Evolutionary conservation across 768 basidiomycete genomes (phyloP).

Genomic region (Collybiopsis confluens): DNA sequence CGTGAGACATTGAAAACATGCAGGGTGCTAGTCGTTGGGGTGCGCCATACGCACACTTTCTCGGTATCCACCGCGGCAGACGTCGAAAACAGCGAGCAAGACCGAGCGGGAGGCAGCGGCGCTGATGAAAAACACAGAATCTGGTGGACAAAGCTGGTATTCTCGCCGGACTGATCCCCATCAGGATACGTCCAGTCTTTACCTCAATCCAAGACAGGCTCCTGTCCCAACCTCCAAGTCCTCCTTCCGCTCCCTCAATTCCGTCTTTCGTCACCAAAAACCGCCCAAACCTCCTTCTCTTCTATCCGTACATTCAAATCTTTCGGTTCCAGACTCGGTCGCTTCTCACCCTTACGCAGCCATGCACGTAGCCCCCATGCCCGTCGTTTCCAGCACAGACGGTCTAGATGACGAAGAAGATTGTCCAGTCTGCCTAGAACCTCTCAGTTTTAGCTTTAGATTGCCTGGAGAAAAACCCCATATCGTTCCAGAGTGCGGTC

Average conservation of each 20-base stretch:
- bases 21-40: too few species aligned
- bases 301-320: slow-evolving; percentile 39
- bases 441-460: slow-evolving; percentile 87
- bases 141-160: not conserved
- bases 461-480: slow-evolving; percentile 96
- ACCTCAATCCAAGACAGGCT: slow-evolving; percentile 13
- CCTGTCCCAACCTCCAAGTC: slow-evolving; percentile 29
- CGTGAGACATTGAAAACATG: too few species aligned
- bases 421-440: slow-evolving; percentile 96
- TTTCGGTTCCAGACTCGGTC: slow-evolving; percentile 31
- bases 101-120: too few species aligned
- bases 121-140: too few species aligned
- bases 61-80: too few species aligned
- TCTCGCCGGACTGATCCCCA: slow-evolving; percentile 5
- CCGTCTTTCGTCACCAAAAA: slow-evolving; percentile 48
- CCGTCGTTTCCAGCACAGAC: slow-evolving; percentile 67
- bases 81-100: too few species aligned
- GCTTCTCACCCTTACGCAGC: slow-evolving; percentile 50
- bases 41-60: too few species aligned
- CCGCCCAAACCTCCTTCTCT: slow-evolving; percentile 48
- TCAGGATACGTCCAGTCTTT: slow-evolving; percentile 22
- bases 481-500: slow-evolving; percentile 95
- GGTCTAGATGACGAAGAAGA: slow-evolving; percentile 75
- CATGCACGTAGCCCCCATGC: slow-evolving; percentile 62
- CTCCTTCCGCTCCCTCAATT: slow-evolving; percentile 37